Evolutionary conservation across 108 stramenopile species (phyloP), one percentile per base, ranked within the genome.

Genomic region (Phaeodactylum tricornutum): DNA sequence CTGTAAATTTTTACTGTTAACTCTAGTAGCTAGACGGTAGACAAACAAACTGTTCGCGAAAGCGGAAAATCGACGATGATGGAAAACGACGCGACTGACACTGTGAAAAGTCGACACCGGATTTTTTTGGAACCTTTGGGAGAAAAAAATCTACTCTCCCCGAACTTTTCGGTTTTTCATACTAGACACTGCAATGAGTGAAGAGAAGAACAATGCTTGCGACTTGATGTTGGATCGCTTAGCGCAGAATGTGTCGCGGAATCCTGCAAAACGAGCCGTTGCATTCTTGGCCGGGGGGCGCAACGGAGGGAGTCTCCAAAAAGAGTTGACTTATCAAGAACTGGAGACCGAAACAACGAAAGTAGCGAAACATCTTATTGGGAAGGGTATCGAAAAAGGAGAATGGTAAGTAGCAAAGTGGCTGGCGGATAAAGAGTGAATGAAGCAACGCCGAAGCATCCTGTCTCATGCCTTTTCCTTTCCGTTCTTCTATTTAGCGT

Each of bases 271-370:
- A 43, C 59, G 4, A 20, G 67, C 69, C 20, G 55, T 74, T 37
- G 61, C 68, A 20, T 74, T 70, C 25, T 25, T 78, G 2, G 54
- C 57, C 9, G 47, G 55, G 29, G 77, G 72, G 5, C 29, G 44
- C 25, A 40, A 74, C 37, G 77, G 72, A n/a, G 77, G 72, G 7
- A 61, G 53, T n/a, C 43, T 78, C 1, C 37, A 51, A 25, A 55
- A 53, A 39, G 43, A 56, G 8, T 64, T 48, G 25, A 66, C 77
- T 3, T 78, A 74, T 40, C 31, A 16, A 14, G 54, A 62, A 41
- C 29, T 74, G 2, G 20, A 42, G 26, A 27, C 32, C 2, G 55
- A 58, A 44, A 65, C 65, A 25, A 41, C 55, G 29, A 29, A 36
- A 0, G n/a, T 79, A 43, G 70, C 77, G 0, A 12, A 38, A 11